Percentiles rank a stretch among this genome's conserved stretches.
phyloP scores from a whole-genome alignment of 2,329 filamentous ascomycete species.

The Myotisia sp. region DNA sequence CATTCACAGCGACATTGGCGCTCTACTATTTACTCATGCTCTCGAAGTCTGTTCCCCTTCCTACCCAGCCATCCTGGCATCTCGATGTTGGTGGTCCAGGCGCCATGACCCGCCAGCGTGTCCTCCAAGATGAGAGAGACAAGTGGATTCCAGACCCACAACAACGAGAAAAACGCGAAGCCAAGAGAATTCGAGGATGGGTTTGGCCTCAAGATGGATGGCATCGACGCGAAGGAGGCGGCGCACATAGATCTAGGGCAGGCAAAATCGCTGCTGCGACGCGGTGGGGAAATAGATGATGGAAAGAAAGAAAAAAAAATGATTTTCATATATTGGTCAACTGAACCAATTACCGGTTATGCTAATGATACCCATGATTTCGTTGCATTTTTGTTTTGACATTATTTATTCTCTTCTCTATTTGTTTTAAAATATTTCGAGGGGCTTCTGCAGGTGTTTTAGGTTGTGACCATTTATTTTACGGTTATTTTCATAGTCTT shows the following conservation, averaged over 20 bases:
- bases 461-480: too few species aligned
- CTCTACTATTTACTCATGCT: conserved; percentile 54
- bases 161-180: conserved; percentile 46
- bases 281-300: too few species aligned
- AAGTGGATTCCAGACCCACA: conserved; percentile 48
- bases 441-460: too few species aligned
- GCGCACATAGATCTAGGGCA: conserved; percentile 17
- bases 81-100: conserved; percentile 48
- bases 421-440: too few species aligned
- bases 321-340: too few species aligned
- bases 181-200: conserved; percentile 47
- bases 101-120: conserved; percentile 41
- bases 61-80: conserved; percentile 41
- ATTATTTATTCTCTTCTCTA: too few species aligned
- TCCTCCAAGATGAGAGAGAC: conserved; percentile 40
- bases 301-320: too few species aligned
- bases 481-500: too few species aligned
- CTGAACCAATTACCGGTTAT: too few species aligned
- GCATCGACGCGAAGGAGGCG: conserved; percentile 41
- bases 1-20: conserved; percentile 45
- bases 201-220: conserved; percentile 48
- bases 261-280: conserved; percentile 15
- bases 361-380: too few species aligned
- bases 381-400: too few species aligned
- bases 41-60: conserved; percentile 45